Conservation (phyloP, 768 basidiomycete species). For the Lactarius evosmus region DNA sequence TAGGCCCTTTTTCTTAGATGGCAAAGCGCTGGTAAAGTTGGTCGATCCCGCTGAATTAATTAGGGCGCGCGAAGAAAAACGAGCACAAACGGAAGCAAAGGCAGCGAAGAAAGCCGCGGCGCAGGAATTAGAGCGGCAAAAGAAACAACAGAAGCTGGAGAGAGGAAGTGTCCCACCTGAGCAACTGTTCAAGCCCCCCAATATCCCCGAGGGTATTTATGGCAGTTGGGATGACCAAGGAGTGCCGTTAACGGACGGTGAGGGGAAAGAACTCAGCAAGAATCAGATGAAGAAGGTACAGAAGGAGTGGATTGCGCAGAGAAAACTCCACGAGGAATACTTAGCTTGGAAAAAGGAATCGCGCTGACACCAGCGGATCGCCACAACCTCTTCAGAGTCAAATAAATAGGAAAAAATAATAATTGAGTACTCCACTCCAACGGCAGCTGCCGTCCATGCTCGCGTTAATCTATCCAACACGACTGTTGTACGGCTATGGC, state of each 20-base stretch:
- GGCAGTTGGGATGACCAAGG: conserved; percentile 83
- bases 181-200: conserved; percentile 82
- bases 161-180: conserved; percentile 72
- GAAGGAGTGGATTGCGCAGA: conserved; percentile 73
- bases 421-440: background rate
- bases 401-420: conserved; percentile 4
- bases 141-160: conserved; percentile 76
- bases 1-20: conserved; percentile 52
- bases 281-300: conserved; percentile 68
- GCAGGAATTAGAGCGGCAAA: conserved; percentile 60
- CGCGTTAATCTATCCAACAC: conserved; percentile 17
- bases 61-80: conserved; percentile 85
- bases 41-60: conserved; percentile 80
- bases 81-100: conserved; percentile 68
- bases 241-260: conserved; percentile 77
- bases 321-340: conserved; percentile 78
- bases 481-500: background rate
- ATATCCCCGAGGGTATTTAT: conserved; percentile 69
- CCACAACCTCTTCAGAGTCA: conserved; percentile 7
- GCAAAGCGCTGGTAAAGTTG: conserved; percentile 92
- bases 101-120: conserved; percentile 73
- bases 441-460: conserved; percentile 17
- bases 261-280: conserved; percentile 85
- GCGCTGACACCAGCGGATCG: conserved; percentile 22
- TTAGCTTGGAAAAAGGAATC: conserved; percentile 45